These are phyloP conservation scores for Arthrobotrys musiformis DNA, from an alignment of 2,329 filamentous ascomycete species.

Conservation along the genomic window DNA sequence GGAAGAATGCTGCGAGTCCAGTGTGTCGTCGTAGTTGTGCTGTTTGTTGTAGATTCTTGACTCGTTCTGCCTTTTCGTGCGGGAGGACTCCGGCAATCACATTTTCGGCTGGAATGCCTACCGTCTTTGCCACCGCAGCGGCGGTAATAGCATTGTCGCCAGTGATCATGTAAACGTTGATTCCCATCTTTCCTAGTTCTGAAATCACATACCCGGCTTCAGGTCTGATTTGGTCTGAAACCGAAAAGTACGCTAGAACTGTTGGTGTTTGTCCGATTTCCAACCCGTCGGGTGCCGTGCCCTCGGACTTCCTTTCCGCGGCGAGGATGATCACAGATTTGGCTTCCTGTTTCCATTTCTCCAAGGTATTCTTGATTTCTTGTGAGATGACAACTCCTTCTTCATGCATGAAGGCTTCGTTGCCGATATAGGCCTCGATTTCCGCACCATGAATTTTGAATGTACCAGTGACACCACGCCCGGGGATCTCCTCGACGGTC, in stretches of 20 bases:
- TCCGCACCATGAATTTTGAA: slow-evolving; percentile 63
- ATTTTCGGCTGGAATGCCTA: slow-evolving; percentile 78
- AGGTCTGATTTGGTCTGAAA: slow-evolving; percentile 81
- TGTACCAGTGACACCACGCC: slow-evolving; percentile 74
- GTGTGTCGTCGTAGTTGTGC: slow-evolving; percentile 39
- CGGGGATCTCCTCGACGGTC: slow-evolving; percentile 73
- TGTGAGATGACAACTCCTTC: slow-evolving; percentile 47
- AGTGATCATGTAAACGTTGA: slow-evolving; percentile 89
- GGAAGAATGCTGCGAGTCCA: slow-evolving; percentile 31
- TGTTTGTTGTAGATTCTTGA: slow-evolving; percentile 71
- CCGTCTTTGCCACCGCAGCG: slow-evolving; percentile 76
- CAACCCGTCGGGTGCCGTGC: slow-evolving; percentile 58
- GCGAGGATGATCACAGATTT: slow-evolving; percentile 69
- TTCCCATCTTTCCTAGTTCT: slow-evolving; percentile 73
- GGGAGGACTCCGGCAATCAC: slow-evolving; percentile 90
- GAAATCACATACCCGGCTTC: slow-evolving; percentile 75
- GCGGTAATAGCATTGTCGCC: slow-evolving; percentile 91
- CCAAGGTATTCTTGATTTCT: slow-evolving; percentile 21
- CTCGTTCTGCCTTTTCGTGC: slow-evolving; percentile 79
- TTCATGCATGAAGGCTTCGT: slow-evolving; percentile 74
- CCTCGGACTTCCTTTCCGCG: slow-evolving; percentile 8
- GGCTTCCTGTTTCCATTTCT: slow-evolving; percentile 71
- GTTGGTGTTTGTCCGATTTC: slow-evolving; percentile 33
- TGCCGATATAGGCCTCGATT: slow-evolving; percentile 74
- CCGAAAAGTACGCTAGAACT: slow-evolving; percentile 75